Percentiles rank a stretch among this genome's conserved stretches.
Evolutionary conservation across 306 rosid genomes (phyloP).

Genomic region (Quercus glauca): DNA sequence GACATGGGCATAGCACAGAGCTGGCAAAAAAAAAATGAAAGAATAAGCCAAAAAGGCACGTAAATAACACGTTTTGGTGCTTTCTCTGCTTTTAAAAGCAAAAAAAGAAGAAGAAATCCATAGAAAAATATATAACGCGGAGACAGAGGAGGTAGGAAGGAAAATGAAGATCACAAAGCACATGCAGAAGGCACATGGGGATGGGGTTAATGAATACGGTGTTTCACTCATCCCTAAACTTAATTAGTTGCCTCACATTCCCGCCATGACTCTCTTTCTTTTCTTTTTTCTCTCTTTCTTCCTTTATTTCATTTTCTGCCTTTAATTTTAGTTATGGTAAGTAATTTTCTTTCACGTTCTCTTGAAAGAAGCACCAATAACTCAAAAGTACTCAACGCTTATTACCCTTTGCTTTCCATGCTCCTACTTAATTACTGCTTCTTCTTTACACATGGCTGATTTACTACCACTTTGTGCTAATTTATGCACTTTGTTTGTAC

Average conservation of each 20-base stretch:
- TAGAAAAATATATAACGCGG: conserved; percentile 26
- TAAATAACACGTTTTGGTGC: conserved; percentile 34
- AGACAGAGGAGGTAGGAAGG: conserved; percentile 1
- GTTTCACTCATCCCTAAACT: conserved; percentile 28
- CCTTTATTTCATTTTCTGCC: background rate
- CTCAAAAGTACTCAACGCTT: background rate
- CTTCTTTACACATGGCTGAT: background rate
- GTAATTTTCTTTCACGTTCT: conserved; percentile 7
- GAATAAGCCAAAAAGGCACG: conserved; percentile 11
- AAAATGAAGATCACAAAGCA: conserved; percentile 33
- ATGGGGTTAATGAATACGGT: conserved; percentile 47
- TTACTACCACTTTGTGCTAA: background rate
- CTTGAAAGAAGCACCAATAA: background rate
- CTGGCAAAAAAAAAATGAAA: conserved; percentile 7
- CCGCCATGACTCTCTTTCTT: conserved; percentile 18
- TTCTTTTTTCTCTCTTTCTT: background rate
- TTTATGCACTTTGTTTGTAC: no score
- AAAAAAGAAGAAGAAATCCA: background rate
- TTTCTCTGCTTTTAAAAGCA: conserved; percentile 13
- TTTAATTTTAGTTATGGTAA: conserved; percentile 15
- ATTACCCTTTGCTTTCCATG: background rate
- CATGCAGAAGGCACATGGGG: conserved; percentile 14
- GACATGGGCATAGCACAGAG: background rate
- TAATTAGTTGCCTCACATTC: conserved; percentile 34
- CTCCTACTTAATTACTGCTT: background rate